Evolutionary conservation across 2,329 filamentous ascomycete species (phyloP).

Genomic region (Colletotrichum truncatum): DNA sequence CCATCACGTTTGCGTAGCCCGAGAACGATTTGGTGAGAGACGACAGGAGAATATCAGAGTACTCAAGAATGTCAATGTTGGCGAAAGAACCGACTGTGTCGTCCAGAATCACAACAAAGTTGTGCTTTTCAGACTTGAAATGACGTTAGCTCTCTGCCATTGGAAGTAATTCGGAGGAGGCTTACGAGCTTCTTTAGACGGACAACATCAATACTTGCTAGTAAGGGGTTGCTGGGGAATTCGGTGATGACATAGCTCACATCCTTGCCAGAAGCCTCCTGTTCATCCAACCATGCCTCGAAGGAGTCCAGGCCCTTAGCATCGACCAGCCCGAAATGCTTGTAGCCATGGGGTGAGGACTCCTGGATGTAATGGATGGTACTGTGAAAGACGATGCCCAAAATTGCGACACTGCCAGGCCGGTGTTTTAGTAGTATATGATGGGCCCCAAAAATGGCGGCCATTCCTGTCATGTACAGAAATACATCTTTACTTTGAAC

Average conservation of each 20-base stretch:
- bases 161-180: background rate
- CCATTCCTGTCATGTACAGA: conserved; percentile 65
- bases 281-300: conserved; percentile 53
- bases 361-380: conserved; percentile 58
- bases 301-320: conserved; percentile 51
- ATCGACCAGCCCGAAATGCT: conserved; percentile 57
- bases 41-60: conserved; percentile 59
- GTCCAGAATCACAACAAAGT: conserved; percentile 56
- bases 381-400: conserved; percentile 62
- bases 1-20: conserved; percentile 65
- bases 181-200: conserved; percentile 37
- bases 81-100: conserved; percentile 58
- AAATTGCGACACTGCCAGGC: conserved; percentile 47
- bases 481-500: conserved; percentile 54
- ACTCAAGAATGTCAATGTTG: conserved; percentile 59
- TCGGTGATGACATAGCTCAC: conserved; percentile 60
- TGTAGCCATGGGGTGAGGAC: conserved; percentile 51
- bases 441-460: conserved; percentile 55
- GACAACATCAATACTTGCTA: conserved; percentile 42
- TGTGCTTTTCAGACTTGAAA: conserved; percentile 46
- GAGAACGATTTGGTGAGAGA: conserved; percentile 68
- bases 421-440: conserved; percentile 45
- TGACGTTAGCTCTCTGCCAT: background rate
- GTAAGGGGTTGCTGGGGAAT: conserved; percentile 46
- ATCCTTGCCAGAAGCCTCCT: conserved; percentile 46